Evolutionary conservation across 2,329 filamentous ascomycete species (phyloP).

Genomic region (Xylariaceae sp.): DNA sequence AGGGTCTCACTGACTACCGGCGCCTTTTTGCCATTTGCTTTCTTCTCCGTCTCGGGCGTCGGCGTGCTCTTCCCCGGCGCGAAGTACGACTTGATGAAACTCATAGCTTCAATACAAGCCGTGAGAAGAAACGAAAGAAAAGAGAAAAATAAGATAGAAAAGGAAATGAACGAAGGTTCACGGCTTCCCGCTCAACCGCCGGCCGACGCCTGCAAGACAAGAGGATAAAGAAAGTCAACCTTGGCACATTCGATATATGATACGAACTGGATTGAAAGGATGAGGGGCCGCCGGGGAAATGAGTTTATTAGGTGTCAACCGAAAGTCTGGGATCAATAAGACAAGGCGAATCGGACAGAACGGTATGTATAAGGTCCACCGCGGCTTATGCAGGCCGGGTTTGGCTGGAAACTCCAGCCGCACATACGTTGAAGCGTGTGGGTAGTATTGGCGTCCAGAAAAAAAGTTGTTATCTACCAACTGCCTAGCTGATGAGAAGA

Average conservation of each 20-base stretch:
- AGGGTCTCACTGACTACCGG: slow-evolving; percentile 20
- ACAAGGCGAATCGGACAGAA: slow-evolving; percentile 15
- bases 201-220: slow-evolving; percentile 1
- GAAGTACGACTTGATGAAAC: slow-evolving; percentile 34
- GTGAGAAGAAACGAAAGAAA: slow-evolving; percentile 11
- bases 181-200: slow-evolving; percentile 11
- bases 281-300: slow-evolving; percentile 2
- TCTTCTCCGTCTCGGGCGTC: slow-evolving; percentile 22
- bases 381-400: slow-evolving; percentile 3
- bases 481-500: slow-evolving; percentile 14
- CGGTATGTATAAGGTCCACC: slow-evolving; percentile 14
- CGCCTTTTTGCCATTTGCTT: slow-evolving; percentile 16
- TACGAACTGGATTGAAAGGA: background rate
- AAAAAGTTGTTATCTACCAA: background rate
- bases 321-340: slow-evolving; percentile 3
- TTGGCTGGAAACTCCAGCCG: slow-evolving; percentile 17
- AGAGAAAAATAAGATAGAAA: slow-evolving; percentile 8
- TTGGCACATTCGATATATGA: background rate
- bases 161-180: slow-evolving; percentile 14
- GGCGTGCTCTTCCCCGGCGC: slow-evolving; percentile 28
- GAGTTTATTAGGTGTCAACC: slow-evolving; percentile 10
- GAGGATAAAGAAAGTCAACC: background rate
- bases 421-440: slow-evolving; percentile 4
- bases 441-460: slow-evolving; percentile 14
- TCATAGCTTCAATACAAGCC: slow-evolving; percentile 24